Base-by-base conservation (phyloP, 768 basidiomycete genomes). In the Panaeolus papilionaceus region DNA sequence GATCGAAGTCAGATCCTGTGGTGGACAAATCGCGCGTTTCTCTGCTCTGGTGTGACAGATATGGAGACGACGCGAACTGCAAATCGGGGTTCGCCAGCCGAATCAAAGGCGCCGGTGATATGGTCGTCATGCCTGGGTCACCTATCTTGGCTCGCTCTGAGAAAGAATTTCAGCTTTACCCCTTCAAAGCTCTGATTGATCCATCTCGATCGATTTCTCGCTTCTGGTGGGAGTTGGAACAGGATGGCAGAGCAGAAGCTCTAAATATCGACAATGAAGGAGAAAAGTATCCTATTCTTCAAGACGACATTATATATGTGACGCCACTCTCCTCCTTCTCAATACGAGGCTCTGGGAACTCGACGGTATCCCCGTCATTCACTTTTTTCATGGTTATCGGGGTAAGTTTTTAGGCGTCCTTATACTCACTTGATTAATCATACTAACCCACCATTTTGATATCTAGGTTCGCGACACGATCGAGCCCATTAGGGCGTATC, bases 151-250 rank as follows among this genome's bases (percentile, higher is more conserved):
- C 73, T 33, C 70, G 68, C 11, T 72, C 78, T 61, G 81, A 80
- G 6, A 75, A 74, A 61, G 77, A 68, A 64, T 81, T 82, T 61
- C 1, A 14, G 18, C 73, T 79, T 38, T 78, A 81, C 68, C 73
- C 81, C 63, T 84, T 84, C 68, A 70, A 81, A n/a, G 81, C 81
- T 5, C 80, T 79, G 1, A 77, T 85, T 65, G 72, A 81, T 68
- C 66, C 79, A 6, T 65, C 77, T 4, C 73, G 73, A 7, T 84
- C 84, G 14, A 77, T 86, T 63, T 79, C 82, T 33, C 81, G 79
- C 26, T 85, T 85, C 71, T 85, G 83, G 83, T 86, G 85, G 71
- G 75, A 79, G 23, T 80, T 85, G 4, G 77, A 78, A 26, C 75
- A 83, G 65, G 83, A 83, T 7, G 79, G 76, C 44, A 73, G 73